Evolutionary conservation across 495 filamentous ascomycete species (phyloP).

Genomic region (Penicillium ochrochloron): DNA sequence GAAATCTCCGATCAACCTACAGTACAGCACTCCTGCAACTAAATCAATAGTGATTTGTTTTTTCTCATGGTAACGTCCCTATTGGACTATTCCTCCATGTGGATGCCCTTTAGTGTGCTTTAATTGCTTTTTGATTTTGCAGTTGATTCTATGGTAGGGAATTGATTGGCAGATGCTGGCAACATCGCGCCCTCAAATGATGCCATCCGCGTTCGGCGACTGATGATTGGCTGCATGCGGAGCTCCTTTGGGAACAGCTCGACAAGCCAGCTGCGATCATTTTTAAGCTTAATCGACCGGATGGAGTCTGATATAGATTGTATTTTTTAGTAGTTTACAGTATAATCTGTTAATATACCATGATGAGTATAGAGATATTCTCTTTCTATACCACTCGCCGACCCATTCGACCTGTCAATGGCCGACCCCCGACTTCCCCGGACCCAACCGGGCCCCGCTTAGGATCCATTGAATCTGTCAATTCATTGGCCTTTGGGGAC

Average conservation of each 20-base stretch:
- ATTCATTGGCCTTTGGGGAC: not conserved
- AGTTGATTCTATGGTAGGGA: not conserved
- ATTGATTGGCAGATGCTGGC: conserved; percentile 1
- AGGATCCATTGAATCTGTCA: conserved; percentile 1
- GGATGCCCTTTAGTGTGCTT: not conserved
- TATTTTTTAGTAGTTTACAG: not conserved
- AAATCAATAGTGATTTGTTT: not conserved
- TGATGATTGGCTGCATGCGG: conserved; percentile 15
- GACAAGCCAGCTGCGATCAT: not conserved
- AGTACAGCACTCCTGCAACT: not conserved
- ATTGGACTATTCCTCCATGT: not conserved
- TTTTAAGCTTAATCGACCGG: conserved; percentile 5
- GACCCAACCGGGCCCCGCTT: not conserved
- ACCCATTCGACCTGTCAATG: not conserved
- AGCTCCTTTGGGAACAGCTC: not conserved
- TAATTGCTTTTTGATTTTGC: conserved; percentile 1
- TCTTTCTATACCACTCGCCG: not conserved
- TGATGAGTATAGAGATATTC: not conserved
- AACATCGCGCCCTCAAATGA: conserved; percentile 13
- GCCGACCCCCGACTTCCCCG: not conserved
- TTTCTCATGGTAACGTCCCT: not conserved
- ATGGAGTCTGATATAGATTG: not conserved
- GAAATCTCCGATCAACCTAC: not conserved
- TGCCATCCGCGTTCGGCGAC: conserved; percentile 14
- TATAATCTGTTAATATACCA: not conserved